Evolutionary conservation across 2,329 filamentous ascomycete genomes (phyloP).

Genomic region (Epichloe elymi): DNA sequence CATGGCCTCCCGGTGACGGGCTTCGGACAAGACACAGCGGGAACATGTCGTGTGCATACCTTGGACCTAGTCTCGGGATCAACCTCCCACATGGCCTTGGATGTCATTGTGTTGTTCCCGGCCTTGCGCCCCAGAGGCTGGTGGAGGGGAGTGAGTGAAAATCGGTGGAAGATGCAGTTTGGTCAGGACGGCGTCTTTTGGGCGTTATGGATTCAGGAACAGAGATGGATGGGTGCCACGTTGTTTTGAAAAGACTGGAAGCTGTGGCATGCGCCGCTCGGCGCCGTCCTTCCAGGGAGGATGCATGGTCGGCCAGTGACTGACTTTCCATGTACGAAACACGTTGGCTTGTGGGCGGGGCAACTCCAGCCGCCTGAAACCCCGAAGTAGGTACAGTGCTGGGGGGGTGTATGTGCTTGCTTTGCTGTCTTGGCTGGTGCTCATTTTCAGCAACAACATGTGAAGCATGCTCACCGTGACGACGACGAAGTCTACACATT

Average conservation of each 20-base stretch:
- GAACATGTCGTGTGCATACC: constrained; percentile 35
- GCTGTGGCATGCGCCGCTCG: not conserved
- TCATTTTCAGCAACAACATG: not conserved
- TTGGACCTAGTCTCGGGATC: constrained; percentile 95
- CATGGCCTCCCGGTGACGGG: constrained; percentile 2
- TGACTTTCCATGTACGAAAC: too few relatives aligned
- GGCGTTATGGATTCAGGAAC: not conserved
- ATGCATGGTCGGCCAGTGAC: too few relatives aligned
- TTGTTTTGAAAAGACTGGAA: not conserved
- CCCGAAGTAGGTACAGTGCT: too few relatives aligned
- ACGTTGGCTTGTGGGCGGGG: not conserved
- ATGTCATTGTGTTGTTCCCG: constrained; percentile 32
- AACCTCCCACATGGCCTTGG: constrained; percentile 93
- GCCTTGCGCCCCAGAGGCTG: not conserved
- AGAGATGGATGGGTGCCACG: not conserved
- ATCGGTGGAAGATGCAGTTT: not conserved
- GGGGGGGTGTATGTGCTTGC: too few relatives aligned
- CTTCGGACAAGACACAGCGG: not conserved
- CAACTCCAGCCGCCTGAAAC: not conserved
- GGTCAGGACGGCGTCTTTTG: not conserved
- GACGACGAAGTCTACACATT: not conserved
- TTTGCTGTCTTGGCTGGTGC: too few relatives aligned
- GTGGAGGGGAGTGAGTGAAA: not conserved
- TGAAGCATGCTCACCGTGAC: not conserved
- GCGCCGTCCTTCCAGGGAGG: not conserved